These are phyloP conservation scores for Pseudohalonectria lignicola DNA, from an alignment of 2,329 filamentous ascomycete genomes.

Conservation along the genomic window DNA sequence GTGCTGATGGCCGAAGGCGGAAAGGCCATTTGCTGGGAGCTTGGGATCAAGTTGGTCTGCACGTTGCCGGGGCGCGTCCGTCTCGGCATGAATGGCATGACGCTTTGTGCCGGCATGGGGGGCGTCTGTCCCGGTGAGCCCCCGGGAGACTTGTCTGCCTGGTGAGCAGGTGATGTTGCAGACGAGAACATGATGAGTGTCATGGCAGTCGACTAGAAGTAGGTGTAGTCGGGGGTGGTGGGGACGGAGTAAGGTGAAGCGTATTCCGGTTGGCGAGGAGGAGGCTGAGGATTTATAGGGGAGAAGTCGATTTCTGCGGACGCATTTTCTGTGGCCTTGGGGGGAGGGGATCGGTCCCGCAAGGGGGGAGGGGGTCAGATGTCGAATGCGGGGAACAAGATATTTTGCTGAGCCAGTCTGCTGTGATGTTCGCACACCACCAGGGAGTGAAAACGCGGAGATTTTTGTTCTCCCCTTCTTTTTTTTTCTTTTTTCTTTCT, in stretches of 20 bases:
- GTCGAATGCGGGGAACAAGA: conserved; percentile 13
- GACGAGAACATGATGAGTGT: neutral
- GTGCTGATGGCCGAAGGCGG: conserved; percentile 43
- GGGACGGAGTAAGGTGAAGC: too few species aligned
- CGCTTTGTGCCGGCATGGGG: conserved; percentile 28
- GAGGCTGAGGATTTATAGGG: conserved; percentile 10
- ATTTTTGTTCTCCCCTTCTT: too few species aligned
- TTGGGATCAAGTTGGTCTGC: conserved; percentile 31
- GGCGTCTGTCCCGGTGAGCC: conserved; percentile 19
- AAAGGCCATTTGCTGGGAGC: conserved; percentile 24
- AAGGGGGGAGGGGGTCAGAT: conserved; percentile 6
- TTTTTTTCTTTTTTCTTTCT: too few species aligned
- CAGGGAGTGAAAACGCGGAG: too few species aligned
- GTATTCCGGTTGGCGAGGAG: neutral
- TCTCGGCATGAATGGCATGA: conserved; percentile 20
- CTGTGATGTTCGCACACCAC: too few species aligned
- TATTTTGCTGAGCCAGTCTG: too few species aligned
- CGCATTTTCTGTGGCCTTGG: conserved; percentile 15
- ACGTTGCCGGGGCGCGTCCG: conserved; percentile 34
- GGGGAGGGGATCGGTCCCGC: conserved; percentile 6
- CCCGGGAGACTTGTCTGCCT: conserved; percentile 5
- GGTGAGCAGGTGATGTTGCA: neutral
- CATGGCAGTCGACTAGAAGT: neutral
- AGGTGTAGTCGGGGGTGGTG: neutral
- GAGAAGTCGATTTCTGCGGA: conserved; percentile 10